Base-by-base conservation (phyloP, 306 rosid genomes). In the Sesbania bispinosa region DNA sequence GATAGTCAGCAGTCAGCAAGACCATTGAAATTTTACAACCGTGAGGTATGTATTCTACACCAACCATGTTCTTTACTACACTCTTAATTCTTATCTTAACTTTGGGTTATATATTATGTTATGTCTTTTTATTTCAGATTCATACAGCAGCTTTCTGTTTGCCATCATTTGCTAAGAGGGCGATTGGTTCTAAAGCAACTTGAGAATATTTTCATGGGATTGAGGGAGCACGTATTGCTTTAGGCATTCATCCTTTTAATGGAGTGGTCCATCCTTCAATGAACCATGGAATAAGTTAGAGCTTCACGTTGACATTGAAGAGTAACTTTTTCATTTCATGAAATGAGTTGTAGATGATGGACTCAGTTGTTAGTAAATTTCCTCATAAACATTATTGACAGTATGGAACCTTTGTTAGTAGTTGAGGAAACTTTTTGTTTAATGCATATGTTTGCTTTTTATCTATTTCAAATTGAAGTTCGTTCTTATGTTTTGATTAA, bases 61-160 rank as follows among this genome's bases (percentile, higher is more conserved):
- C 18, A 51, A 23, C 60, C 10, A 11, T 53, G 32, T 63, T 52
- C 15, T 57, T 32, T 10, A 55, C 18, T 57, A 13, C 5, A 29
- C 11, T 43, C 3, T 39, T 15, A 10, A 24, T 60, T 74, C 61
- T 32, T 4, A 10, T 54, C 50, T 50, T 54, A 29, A 36, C n/a
- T 74, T 53, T 16, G 10, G 39, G 29, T 33, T 24, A 27, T 11
- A 27, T 11, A 9, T 15, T 1, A 24, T 58, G 39, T 26, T 32
- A 4, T 36, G 14, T 1, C 39, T 77, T 50, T 62, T 39, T 10
- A 62, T 78, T 76, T 24, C 93, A 95, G 99, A 77, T 91, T 76
- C 99, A 95, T 50, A 3, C 96, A 33, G 97, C 99, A 3, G 90
- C 99, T 53, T 95, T 95, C 95, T 95, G 99, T 62, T 80, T 95